Evolutionary conservation across 2,329 filamentous ascomycete species (phyloP), one percentile per base, ranked within the genome.

Genomic region (Chaetomiaceae sp.): DNA sequence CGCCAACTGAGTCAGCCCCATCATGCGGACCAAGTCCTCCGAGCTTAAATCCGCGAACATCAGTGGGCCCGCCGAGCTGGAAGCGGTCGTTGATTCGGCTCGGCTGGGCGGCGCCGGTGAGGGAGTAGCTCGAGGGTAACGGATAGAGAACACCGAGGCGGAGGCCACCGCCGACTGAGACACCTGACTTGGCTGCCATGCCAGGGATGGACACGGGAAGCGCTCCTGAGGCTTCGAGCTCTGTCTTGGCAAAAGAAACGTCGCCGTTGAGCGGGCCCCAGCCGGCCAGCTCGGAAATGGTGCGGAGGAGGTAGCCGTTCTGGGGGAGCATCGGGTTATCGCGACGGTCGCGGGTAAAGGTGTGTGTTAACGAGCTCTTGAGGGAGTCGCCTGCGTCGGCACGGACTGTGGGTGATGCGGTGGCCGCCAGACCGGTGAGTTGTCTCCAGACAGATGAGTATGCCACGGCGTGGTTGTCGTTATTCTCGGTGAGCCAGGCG

Each of bases 21-120:
- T 97, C 92, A 58, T 87, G 86, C 4, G 94, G 91, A 8, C 94
- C 94, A 5, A 99, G 78, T 1, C 94, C 94, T 18, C 86, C 88
- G 20, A 95, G 81, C 54, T 90, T 85, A 77, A 99, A 99, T 2
- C 94, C 94, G 51, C 94, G 88, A 13, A 99, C 89, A 66, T 96
- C 92, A 3, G 90, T 96, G 3, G 94, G 92, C 0, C 94, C 94
- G 38, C 94, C 94, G 29, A 99, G 87, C 65, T 90, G 84, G 74
- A 99, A 99, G 40, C 94, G 89, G 69, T 99, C 94, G 67, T 95
- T 96, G 64, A 97, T 80, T 27, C 89, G 84, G 60, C 89, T 95
- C 4, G 86, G 81, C 21, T 79, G 75, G 0, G 85, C 79, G 18
- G 74, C 73, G 44, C 74, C 73, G 16, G 70, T 64, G 48, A 77